These are phyloP conservation scores for Gracilaria caudata DNA, from an alignment of 23 red algal genomes.

Conservation along the genomic window DNA sequence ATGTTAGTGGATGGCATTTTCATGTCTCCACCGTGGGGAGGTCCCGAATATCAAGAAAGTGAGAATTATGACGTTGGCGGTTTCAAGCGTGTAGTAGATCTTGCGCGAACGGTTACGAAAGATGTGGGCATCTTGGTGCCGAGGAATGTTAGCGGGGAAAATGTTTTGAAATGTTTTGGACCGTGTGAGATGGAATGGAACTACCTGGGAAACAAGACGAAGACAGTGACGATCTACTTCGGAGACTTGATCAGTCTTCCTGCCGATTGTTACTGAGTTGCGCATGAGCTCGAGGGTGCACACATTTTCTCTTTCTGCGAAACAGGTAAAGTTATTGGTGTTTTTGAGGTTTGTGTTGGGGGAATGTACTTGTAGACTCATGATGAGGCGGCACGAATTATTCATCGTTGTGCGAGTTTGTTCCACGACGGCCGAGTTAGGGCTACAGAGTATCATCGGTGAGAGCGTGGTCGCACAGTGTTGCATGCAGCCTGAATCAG, in stretches of 20 bases:
- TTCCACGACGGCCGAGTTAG: neutral
- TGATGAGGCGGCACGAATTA: neutral
- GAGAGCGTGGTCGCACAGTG: neutral
- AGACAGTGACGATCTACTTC: constrained; percentile 80
- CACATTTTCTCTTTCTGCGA: neutral
- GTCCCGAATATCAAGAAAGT: constrained; percentile 72
- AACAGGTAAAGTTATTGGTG: neutral
- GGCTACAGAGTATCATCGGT: neutral
- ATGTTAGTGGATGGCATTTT: constrained; percentile 79
- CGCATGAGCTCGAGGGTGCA: neutral
- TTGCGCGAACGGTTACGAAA: constrained; percentile 22
- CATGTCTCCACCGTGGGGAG: constrained; percentile 93
- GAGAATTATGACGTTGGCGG: constrained; percentile 50
- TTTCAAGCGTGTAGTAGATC: constrained; percentile 27
- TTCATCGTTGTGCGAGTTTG: neutral
- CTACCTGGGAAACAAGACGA: constrained; percentile 55
- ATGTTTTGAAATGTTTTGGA: constrained; percentile 36
- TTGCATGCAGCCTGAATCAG: neutral
- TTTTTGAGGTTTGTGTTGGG: neutral
- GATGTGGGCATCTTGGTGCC: constrained; percentile 86
- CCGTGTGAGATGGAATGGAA: constrained; percentile 78
- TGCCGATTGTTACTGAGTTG: neutral
- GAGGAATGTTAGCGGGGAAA: constrained; percentile 29
- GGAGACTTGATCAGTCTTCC: constrained; percentile 42
- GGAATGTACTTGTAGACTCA: neutral